These are phyloP conservation scores for Ilex aquifolium DNA, from an alignment of 257 asterid genomes.

Conservation along the genomic window DNA sequence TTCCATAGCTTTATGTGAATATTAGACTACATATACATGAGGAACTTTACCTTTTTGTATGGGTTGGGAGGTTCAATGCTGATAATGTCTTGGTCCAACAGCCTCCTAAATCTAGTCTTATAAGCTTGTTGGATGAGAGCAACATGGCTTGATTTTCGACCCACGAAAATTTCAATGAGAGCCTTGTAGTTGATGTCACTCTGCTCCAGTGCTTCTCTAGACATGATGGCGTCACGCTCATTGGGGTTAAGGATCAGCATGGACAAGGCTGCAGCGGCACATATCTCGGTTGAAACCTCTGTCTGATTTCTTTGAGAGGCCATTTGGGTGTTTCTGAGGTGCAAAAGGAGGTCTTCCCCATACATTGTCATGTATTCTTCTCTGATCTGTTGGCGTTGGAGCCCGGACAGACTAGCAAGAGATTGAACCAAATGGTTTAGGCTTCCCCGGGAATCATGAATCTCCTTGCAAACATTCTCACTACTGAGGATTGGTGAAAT, in stretches of 20 bases:
- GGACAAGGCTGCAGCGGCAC: conserved; percentile 10
- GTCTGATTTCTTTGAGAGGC: conserved; percentile 9
- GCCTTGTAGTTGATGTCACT: conserved; percentile 26
- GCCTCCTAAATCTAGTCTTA: conserved; percentile 35
- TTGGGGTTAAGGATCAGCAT: conserved; percentile 39
- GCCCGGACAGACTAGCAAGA: conserved; percentile 23
- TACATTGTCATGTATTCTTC: conserved; percentile 33
- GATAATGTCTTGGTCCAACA: conserved; percentile 45
- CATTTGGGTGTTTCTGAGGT: conserved; percentile 1
- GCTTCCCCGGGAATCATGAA: conserved; percentile 28
- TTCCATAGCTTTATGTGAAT: no score
- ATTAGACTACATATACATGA: no score
- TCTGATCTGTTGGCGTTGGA: conserved; percentile 33
- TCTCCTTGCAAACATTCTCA: conserved; percentile 38
- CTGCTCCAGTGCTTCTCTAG: conserved; percentile 44
- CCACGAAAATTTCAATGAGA: conserved; percentile 49
- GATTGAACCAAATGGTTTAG: conserved; percentile 13
- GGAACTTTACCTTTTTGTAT: conserved; percentile 43
- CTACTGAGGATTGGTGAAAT: conserved; percentile 18
- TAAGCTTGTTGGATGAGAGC: conserved; percentile 57
- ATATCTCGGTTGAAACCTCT: conserved; percentile 7
- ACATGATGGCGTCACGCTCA: conserved; percentile 52
- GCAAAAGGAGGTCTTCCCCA: conserved; percentile 37
- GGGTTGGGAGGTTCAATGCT: conserved; percentile 57
- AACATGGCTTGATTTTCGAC: conserved; percentile 71